Evolutionary conservation across 768 basidiomycete genomes (phyloP).

Genomic region (Hebeloma cylindrosporum): DNA sequence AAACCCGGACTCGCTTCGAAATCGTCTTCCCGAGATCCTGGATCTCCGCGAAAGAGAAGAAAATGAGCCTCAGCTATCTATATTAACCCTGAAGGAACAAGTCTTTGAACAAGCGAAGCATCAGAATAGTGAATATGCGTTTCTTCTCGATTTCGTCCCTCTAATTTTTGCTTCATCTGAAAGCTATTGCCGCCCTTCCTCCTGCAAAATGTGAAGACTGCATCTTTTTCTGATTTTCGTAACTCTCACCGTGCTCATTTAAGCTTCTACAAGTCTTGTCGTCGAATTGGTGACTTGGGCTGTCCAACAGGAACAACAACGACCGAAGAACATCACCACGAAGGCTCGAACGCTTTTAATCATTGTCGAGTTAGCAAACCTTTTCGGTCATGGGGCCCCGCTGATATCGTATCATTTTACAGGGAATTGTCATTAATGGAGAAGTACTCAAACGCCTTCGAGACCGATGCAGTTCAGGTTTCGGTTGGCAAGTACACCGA

Average conservation of each 20-base stretch:
- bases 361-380: slow-evolving; percentile 35
- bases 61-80: slow-evolving; percentile 13
- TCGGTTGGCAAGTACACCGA: slow-evolving; percentile 28
- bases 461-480: slow-evolving; percentile 20
- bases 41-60: slow-evolving; percentile 25
- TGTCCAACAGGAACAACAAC: slow-evolving; percentile 24
- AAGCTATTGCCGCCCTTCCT: slow-evolving; percentile 37
- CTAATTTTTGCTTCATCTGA: slow-evolving; percentile 1
- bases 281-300: slow-evolving; percentile 29
- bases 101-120: slow-evolving; percentile 32
- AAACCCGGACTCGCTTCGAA: slow-evolving; percentile 28
- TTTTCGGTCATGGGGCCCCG: not conserved
- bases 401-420: not conserved
- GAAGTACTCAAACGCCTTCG: slow-evolving; percentile 21
- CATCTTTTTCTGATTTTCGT: not conserved
- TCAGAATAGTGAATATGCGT: slow-evolving; percentile 36
- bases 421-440: slow-evolving; percentile 25
- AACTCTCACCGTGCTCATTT: not conserved
- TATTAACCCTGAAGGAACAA: slow-evolving; percentile 23
- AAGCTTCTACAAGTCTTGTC: slow-evolving; percentile 30
- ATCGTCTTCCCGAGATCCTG: slow-evolving; percentile 35
- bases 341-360: slow-evolving; percentile 29
- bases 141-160: not conserved
- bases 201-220: slow-evolving; percentile 25
- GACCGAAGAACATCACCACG: slow-evolving; percentile 17